Evolutionary conservation across 164 flowering plant species (phyloP).

Genomic region (Umbellularia californica): DNA sequence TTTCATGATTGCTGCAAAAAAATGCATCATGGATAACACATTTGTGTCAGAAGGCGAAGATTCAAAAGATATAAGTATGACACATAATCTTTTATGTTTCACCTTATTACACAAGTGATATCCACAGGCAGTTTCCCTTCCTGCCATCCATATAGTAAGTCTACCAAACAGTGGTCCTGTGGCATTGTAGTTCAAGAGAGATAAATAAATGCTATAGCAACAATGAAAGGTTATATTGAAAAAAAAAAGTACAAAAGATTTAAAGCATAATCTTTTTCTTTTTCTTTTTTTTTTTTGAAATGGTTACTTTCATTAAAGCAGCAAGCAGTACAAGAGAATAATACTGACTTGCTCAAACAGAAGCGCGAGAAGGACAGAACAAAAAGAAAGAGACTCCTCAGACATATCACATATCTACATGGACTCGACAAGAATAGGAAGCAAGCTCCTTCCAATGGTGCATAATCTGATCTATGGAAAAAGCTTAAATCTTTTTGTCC

Average conservation of each 20-base stretch:
- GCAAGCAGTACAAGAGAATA: too few relatives aligned
- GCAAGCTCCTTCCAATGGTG: too few relatives aligned
- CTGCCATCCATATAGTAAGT: conserved; percentile 85
- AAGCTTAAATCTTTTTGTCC: too few relatives aligned
- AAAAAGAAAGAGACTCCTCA: too few relatives aligned
- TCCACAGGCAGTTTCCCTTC: conserved; percentile 79
- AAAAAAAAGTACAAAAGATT: background rate
- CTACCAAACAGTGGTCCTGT: conserved; percentile 94
- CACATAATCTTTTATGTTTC: background rate
- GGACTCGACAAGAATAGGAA: too few relatives aligned
- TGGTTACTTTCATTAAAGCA: background rate
- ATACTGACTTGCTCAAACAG: too few relatives aligned
- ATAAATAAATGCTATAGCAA: background rate
- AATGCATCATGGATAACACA: background rate
- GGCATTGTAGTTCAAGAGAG: conserved; percentile 7
- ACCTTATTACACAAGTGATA: conserved; percentile 90
- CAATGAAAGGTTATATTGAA: background rate
- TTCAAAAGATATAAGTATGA: background rate
- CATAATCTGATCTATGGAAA: too few relatives aligned
- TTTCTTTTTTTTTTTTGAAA: too few relatives aligned
- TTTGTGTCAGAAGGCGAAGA: background rate
- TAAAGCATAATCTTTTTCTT: too few relatives aligned
- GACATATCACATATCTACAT: too few relatives aligned
- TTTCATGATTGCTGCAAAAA: conserved; percentile 72
- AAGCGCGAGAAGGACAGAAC: too few relatives aligned